These are phyloP conservation scores for Basipetospora sp. DNA, from an alignment of 2,329 filamentous ascomycete genomes.

Conservation along the genomic window DNA sequence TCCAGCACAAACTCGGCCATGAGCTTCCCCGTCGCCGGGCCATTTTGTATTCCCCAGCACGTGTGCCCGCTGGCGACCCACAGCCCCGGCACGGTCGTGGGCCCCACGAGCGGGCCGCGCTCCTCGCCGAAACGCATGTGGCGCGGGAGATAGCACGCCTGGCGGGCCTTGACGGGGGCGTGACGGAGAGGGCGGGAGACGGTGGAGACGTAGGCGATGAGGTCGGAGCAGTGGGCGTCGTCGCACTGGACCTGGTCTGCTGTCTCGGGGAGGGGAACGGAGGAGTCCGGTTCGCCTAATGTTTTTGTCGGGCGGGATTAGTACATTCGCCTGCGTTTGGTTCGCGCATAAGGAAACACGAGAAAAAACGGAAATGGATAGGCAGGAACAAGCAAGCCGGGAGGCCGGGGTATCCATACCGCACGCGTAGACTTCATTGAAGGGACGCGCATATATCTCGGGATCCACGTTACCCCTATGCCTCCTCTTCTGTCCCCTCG, in stretches of 20 bases:
- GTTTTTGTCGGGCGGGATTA: background rate
- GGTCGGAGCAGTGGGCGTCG: slow-evolving; percentile 63
- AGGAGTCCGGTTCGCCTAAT: slow-evolving; percentile 57
- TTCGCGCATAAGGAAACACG: background rate
- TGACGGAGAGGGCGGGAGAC: slow-evolving; percentile 52
- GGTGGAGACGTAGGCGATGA: slow-evolving; percentile 60
- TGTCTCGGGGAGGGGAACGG: slow-evolving; percentile 58
- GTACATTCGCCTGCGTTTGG: slow-evolving; percentile 6
- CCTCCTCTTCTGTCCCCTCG: slow-evolving; percentile 33
- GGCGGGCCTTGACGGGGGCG: slow-evolving; percentile 55
- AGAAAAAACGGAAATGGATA: background rate
- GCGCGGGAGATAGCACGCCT: slow-evolving; percentile 87
- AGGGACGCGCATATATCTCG: slow-evolving; percentile 84
- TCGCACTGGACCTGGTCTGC: slow-evolving; percentile 66
- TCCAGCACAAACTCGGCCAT: slow-evolving; percentile 70
- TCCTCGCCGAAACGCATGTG: slow-evolving; percentile 48
- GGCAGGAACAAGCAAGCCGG: background rate
- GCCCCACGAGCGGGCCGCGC: slow-evolving; percentile 60
- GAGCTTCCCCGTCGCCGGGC: slow-evolving; percentile 68
- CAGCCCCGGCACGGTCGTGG: slow-evolving; percentile 56
- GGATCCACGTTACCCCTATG: slow-evolving; percentile 58
- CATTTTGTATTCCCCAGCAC: slow-evolving; percentile 97
- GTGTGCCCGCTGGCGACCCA: slow-evolving; percentile 82
- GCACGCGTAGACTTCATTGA: slow-evolving; percentile 84
- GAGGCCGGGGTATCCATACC: slow-evolving; percentile 30